These are phyloP conservation scores for Candida silvicultrix DNA, from an alignment of 805 yeast genomes.

Conservation along the genomic window DNA sequence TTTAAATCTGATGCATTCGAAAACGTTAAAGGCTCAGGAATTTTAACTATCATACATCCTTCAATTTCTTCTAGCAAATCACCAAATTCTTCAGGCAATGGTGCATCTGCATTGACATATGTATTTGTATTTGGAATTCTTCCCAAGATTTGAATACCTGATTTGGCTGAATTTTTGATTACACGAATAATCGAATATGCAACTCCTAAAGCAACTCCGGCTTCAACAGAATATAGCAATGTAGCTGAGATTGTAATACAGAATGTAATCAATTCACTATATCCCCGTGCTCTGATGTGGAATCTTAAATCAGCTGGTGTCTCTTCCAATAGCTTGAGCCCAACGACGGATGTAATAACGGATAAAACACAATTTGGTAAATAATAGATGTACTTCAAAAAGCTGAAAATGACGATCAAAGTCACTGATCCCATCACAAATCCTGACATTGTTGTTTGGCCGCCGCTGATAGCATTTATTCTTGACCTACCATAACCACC, in stretches of 20 bases:
- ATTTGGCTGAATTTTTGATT: conserved; percentile 70
- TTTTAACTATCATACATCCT: conserved; percentile 70
- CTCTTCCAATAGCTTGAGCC: conserved; percentile 71
- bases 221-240: conserved; percentile 71
- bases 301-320: conserved; percentile 74
- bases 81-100: conserved; percentile 27
- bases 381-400: conserved; percentile 59
- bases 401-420: conserved; percentile 51
- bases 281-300: conserved; percentile 69
- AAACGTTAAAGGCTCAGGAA: conserved; percentile 86
- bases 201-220: conserved; percentile 86
- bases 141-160: conserved; percentile 80
- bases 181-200: conserved; percentile 75
- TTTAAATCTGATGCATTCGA: conserved; percentile 78
- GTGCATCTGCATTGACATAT: conserved; percentile 69
- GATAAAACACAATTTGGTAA: conserved; percentile 78
- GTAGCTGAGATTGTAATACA: conserved; percentile 59
- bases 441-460: conserved; percentile 79
- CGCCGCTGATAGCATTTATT: conserved; percentile 83
- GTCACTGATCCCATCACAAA: conserved; percentile 76
- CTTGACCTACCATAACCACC: conserved; percentile 96
- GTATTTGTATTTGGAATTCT: conserved; percentile 53
- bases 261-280: conserved; percentile 67
- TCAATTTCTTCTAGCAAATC: conserved; percentile 41
- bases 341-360: conserved; percentile 75